A percentile compares a stretch with the other conserved stretches of the same genome.
Conservation (phyloP, 208 protist genomes). For the Acanthamoeba triangularis region DNA sequence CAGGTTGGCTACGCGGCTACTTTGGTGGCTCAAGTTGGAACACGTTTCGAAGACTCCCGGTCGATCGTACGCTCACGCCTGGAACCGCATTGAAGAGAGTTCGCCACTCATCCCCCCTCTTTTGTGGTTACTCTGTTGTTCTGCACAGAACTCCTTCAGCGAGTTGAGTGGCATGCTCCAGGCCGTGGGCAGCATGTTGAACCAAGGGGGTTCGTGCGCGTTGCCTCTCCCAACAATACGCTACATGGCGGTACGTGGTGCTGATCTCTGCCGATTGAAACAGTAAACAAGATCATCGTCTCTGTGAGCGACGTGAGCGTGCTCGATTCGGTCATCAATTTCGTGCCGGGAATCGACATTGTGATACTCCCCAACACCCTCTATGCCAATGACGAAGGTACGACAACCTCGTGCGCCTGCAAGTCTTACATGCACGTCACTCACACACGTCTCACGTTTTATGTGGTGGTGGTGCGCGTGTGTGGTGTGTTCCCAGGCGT, state of each 20-base stretch:
- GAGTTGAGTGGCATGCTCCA: not conserved
- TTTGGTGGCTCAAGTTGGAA: not conserved
- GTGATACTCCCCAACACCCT: not conserved
- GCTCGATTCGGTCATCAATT: not conserved
- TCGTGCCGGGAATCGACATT: constrained; percentile 16
- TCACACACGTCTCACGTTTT: not conserved
- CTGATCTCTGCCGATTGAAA: not conserved
- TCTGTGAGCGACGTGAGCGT: not conserved
- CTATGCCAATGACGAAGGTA: constrained; percentile 38
- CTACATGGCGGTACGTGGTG: not conserved
- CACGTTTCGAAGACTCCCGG: not conserved
- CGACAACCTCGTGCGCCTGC: too few relatives aligned
- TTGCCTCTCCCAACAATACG: not conserved
- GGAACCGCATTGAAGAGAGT: not conserved
- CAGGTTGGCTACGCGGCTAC: constrained; percentile 23
- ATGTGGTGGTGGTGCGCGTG: not conserved
- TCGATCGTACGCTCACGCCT: not conserved
- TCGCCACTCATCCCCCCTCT: not conserved
- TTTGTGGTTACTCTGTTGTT: not conserved
- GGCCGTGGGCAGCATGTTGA: constrained; percentile 25
- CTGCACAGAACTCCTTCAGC: not conserved
- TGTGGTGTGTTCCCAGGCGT: not conserved
- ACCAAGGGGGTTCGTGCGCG: constrained; percentile 34
- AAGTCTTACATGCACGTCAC: not conserved
- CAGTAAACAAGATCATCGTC: constrained; percentile 69